These are phyloP conservation scores for Dalbergia cochinchinensis DNA, from an alignment of 306 rosid genomes.

Conservation along the genomic window DNA sequence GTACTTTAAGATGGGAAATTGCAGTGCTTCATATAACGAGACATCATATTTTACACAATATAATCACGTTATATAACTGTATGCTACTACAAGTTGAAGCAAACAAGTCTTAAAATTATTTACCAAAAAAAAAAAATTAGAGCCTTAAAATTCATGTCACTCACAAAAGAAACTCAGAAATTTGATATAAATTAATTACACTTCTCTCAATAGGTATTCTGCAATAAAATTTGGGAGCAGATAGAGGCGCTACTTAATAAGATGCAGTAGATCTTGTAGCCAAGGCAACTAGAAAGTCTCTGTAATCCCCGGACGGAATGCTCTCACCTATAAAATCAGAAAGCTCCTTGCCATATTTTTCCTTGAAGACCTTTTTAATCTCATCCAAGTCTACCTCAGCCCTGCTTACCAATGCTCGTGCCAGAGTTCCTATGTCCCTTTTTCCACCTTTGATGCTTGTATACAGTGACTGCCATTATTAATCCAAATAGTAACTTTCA, in stretches of 20 bases:
- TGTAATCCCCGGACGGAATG: conserved; percentile 55
- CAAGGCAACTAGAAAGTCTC: conserved; percentile 68
- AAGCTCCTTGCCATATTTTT: conserved; percentile 62
- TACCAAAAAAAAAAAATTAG: background rate
- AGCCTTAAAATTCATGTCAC: conserved; percentile 8
- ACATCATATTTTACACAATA: conserved; percentile 2
- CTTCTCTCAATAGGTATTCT: conserved; percentile 25
- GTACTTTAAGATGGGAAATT: conserved; percentile 8
- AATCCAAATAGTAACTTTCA: conserved; percentile 11
- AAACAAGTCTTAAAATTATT: background rate
- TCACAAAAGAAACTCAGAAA: conserved; percentile 1
- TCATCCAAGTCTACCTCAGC: conserved; percentile 72
- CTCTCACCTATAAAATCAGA: conserved; percentile 54
- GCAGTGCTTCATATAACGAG: conserved; percentile 18
- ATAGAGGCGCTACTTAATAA: background rate
- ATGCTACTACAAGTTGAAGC: background rate
- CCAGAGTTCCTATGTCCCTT: conserved; percentile 50
- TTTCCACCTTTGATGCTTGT: conserved; percentile 55
- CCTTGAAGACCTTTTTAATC: conserved; percentile 58
- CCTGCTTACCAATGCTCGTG: conserved; percentile 59
- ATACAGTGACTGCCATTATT: conserved; percentile 54
- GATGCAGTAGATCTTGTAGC: conserved; percentile 49
- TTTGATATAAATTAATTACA: conserved; percentile 6
- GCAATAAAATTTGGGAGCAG: conserved; percentile 10
- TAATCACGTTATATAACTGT: conserved; percentile 18